Evolutionary conservation across 768 basidiomycete species (phyloP).

Genomic region (Macrolepiota dolichaula): DNA sequence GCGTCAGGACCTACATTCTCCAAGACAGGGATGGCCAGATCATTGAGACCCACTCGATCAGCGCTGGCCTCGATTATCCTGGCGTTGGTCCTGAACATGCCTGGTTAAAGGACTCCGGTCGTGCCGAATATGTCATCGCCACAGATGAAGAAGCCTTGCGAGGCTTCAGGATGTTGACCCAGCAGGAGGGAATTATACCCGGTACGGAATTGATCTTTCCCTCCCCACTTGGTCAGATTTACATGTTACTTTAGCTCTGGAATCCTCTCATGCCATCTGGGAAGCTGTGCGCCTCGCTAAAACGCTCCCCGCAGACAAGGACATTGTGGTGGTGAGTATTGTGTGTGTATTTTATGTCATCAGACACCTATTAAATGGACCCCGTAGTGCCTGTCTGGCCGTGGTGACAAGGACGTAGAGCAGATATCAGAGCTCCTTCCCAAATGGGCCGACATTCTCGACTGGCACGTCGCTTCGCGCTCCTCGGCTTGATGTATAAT

Average conservation of each 20-base stretch:
- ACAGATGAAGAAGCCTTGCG: slow-evolving; percentile 93
- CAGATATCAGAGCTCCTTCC: slow-evolving; percentile 93
- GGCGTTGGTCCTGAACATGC: slow-evolving; percentile 98
- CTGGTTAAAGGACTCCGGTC: slow-evolving; percentile 91
- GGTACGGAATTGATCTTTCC: slow-evolving; percentile 39
- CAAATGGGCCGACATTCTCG: slow-evolving; percentile 90
- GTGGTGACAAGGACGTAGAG: slow-evolving; percentile 98
- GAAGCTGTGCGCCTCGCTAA: slow-evolving; percentile 83
- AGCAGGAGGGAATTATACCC: slow-evolving; percentile 96
- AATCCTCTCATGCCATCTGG: slow-evolving; percentile 97
- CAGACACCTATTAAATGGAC: slow-evolving; percentile 8
- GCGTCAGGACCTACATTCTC: slow-evolving; percentile 92
- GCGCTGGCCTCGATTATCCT: slow-evolving; percentile 94
- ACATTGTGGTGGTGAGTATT: slow-evolving; percentile 83
- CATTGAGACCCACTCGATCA: slow-evolving; percentile 95
- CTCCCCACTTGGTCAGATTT: neutral
- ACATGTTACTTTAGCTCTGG: slow-evolving; percentile 59
- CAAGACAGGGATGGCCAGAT: slow-evolving; percentile 91
- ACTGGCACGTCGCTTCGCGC: slow-evolving; percentile 77
- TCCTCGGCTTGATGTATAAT: slow-evolving; percentile 12
- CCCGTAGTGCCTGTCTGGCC: slow-evolving; percentile 82
- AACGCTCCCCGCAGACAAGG: slow-evolving; percentile 76
- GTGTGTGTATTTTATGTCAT: neutral
- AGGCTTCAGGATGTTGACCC: slow-evolving; percentile 89
- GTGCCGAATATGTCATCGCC: slow-evolving; percentile 91